Base-by-base conservation (phyloP, 257 asterid genomes). In the Plantago ovata region DNA sequence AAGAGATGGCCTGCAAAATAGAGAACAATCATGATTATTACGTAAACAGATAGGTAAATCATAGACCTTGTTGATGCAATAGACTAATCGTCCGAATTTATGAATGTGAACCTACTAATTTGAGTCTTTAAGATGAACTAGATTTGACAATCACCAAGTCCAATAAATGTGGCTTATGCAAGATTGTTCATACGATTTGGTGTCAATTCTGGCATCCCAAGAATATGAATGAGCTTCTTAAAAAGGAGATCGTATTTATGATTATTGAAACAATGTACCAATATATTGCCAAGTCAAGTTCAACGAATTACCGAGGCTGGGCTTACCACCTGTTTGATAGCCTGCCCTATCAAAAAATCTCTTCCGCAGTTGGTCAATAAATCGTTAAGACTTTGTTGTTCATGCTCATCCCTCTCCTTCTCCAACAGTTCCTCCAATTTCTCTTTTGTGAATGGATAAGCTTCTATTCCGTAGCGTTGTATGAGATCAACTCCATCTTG, bases 371-470 rank as follows among this genome's bases (percentile, higher is more conserved):
- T 66, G 39, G 61, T 53, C 33, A 86, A 68, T 58, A 86, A 60
- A 63, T 59, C 74, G 19, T 24, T 18, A 41, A 86, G 59, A 10
- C 80, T 84, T 67, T 86, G 95, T 7, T 72, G 77, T 15, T 72
- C 83, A 44, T 64, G 84, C 63, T 69, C 68, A 61, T 77, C 83
- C 59, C 51, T 72, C 32, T 86, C 95, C 61, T 59, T 43, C 67
- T 55, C 58, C 15, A 38, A 43, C 77, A 86, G 53, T 60, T 77
- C 94, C 51, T 53, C 76, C 65, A 84, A 56, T 62, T 78, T 79
- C 58, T 71, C 70, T 24, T 67, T 65, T 1, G 86, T 84, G 58
- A 86, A 86, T 0, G 95, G 94, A 76, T 75, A 77, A n/a, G 79
- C 95, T 63, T 71, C 78, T 7, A 47, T 49, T 1, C 89, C 89